These are phyloP conservation scores for Diplocarpon rosae DNA, from an alignment of 2,329 filamentous ascomycete species.

Conservation along the genomic window DNA sequence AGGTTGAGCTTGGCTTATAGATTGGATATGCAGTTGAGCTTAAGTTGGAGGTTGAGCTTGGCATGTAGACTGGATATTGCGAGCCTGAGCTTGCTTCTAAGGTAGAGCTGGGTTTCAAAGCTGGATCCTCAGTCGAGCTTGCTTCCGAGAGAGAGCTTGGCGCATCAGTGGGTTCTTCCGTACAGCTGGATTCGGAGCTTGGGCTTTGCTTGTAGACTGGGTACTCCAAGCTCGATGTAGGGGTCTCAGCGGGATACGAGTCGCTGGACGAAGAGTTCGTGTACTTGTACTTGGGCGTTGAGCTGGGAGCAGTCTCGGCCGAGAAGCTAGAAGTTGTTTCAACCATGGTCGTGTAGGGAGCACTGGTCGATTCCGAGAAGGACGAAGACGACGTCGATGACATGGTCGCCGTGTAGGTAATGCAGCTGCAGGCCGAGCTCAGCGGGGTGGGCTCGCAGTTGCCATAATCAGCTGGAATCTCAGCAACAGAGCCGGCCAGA, in stretches of 20 bases:
- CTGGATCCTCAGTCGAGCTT: background rate
- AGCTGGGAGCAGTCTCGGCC: slow-evolving; percentile 4
- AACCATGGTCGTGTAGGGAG: background rate
- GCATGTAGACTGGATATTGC: background rate
- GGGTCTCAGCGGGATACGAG: background rate
- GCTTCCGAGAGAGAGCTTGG: too few species aligned
- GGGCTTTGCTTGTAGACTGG: background rate
- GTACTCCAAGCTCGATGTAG: background rate
- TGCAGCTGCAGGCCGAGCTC: slow-evolving; percentile 21
- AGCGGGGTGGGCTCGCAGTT: slow-evolving; percentile 22
- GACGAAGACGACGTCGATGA: slow-evolving; percentile 12
- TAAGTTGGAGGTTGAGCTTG: too few species aligned
- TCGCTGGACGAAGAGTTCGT: background rate
- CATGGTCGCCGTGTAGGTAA: slow-evolving; percentile 28
- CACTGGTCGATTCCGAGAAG: slow-evolving; percentile 6
- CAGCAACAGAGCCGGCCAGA: slow-evolving; percentile 25
- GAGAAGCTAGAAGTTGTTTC: slow-evolving; percentile 1
- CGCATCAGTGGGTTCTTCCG: too few species aligned
- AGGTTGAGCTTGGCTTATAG: too few species aligned
- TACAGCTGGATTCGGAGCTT: background rate
- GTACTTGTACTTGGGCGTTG: too few species aligned
- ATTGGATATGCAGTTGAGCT: too few species aligned
- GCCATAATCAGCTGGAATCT: slow-evolving; percentile 26
- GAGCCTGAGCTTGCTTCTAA: background rate
- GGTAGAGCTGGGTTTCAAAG: background rate